Conservation (phyloP, 2,329 filamentous ascomycete genomes). For the Metarhizium guizhouense region DNA sequence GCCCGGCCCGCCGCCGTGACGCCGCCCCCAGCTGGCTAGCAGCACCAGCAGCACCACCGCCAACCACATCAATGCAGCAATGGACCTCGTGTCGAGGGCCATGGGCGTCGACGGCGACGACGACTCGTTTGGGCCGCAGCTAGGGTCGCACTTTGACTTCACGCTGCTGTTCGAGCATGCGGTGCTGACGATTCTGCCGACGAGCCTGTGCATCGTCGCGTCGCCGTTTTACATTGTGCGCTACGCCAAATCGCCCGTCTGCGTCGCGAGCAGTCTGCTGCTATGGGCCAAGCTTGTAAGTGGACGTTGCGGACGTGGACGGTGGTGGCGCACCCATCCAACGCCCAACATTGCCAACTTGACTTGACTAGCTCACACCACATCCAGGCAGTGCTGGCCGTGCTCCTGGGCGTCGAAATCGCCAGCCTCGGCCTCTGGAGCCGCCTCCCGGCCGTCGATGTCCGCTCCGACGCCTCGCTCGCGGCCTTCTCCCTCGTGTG, state of each 20-base stretch:
- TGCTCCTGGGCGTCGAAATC: conserved; percentile 19
- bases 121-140: conserved; percentile 6
- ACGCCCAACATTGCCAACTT: too few species aligned
- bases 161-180: conserved; percentile 13
- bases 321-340: too few species aligned
- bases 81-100: not conserved
- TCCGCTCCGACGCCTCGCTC: conserved; percentile 16
- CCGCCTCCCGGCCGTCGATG: not conserved
- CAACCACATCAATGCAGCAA: not conserved
- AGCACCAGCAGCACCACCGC: too few species aligned
- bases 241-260: conserved; percentile 5
- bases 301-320: not conserved
- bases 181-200: conserved; percentile 9
- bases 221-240: conserved; percentile 4
- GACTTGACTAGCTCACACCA: too few species aligned
- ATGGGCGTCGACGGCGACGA: not conserved
- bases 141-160: conserved; percentile 11
- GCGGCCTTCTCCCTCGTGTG: conserved; percentile 17
- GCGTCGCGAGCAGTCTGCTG: conserved; percentile 4
- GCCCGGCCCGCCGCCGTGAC: too few species aligned
- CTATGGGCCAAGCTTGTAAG: conserved; percentile 13
- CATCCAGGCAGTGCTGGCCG: conserved; percentile 11
- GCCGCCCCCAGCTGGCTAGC: not conserved
- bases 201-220: conserved; percentile 4
- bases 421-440: conserved; percentile 14